Base-by-base conservation (phyloP, 164 flowering plant species). In the Cinnamomum micranthum region DNA sequence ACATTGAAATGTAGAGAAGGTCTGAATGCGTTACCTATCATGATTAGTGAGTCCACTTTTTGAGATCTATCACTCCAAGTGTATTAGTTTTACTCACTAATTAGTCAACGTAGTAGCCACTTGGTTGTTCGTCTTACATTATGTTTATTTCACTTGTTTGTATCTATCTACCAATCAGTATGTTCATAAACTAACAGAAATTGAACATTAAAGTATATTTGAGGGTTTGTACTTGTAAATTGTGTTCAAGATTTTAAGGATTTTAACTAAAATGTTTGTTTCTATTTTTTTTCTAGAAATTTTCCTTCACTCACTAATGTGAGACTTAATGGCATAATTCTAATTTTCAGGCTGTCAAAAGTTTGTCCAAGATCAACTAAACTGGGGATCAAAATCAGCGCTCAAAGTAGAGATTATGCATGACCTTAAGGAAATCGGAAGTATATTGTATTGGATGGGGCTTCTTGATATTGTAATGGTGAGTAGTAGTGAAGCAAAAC, bases 391-490 rank as follows among this genome's bases (percentile, higher is more conserved):
- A 69, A 95, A 92, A 74, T 79, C 91, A 68, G 94, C 94, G 80
- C 88, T 93, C 59, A 93, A 88, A 84, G 72, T 85, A 59, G 97
- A 93, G 80, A 90, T 89, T 80, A 90, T 95, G 73, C 88, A 82
- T 73, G 98, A 92, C 63, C 87, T 92, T 70, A 93, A 95, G 85
- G 99, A 95, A 83, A 88, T 95, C 74, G 99, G 99, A 74, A 93
- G 97, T 76, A 86, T 88, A 31, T 77, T 95, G 66, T 92, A 89
- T 76, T 90, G 85, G 90, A 91, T 95, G 92, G 93, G 96, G 47
- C 89, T 95, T 75, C 91, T 95, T 77, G 99, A 95, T 82, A 90
- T 88, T 86, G 98, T 91, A 6, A 72, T 95, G 92, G 99, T 95
- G 70, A 84, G 91, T 19, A 59, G 25, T n/a, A 13, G 7, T 41